Conservation (phyloP, 495 filamentous ascomycete species). For the Neurospora intermedia region DNA sequence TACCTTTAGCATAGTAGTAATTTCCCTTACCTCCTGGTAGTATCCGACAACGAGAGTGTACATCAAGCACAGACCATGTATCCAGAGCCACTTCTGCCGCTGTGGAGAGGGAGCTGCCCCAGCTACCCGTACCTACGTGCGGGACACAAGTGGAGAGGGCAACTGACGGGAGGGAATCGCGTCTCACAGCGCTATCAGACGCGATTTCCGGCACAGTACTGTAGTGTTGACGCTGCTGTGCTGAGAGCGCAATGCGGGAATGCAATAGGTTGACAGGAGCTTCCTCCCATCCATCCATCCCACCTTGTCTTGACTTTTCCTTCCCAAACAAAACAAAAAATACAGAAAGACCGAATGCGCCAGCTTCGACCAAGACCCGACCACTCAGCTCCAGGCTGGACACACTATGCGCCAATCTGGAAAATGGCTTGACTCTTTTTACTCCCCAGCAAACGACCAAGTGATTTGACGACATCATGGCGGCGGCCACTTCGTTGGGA, state of each 20-base stretch:
- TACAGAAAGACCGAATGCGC: not conserved
- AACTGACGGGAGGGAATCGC: not conserved
- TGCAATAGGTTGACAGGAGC: not conserved
- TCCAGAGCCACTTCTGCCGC: too few relatives aligned
- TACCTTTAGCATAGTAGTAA: too few relatives aligned
- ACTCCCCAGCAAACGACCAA: not conserved
- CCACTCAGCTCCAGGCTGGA: not conserved
- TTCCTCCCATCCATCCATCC: not conserved
- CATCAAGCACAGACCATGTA: not conserved
- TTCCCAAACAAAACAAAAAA: not conserved
- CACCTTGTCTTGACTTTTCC: not conserved
- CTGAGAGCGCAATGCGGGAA: not conserved
- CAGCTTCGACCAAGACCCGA: not conserved
- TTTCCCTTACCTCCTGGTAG: too few relatives aligned
- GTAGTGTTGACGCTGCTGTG: not conserved
- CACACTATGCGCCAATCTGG: not conserved
- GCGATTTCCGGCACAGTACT: not conserved
- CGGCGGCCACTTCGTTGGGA: slow-evolving; percentile 75
- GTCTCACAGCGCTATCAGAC: not conserved
- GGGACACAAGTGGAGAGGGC: not conserved
- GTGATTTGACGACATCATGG: slow-evolving; percentile 47
- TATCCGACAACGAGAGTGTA: too few relatives aligned
- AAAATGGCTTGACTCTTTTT: slow-evolving; percentile 5
- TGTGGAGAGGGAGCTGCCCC: too few relatives aligned
- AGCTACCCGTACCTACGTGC: not conserved